Conservation (phyloP, 371 early-diverging fungal species). For the Nematocida sp. region DNA sequence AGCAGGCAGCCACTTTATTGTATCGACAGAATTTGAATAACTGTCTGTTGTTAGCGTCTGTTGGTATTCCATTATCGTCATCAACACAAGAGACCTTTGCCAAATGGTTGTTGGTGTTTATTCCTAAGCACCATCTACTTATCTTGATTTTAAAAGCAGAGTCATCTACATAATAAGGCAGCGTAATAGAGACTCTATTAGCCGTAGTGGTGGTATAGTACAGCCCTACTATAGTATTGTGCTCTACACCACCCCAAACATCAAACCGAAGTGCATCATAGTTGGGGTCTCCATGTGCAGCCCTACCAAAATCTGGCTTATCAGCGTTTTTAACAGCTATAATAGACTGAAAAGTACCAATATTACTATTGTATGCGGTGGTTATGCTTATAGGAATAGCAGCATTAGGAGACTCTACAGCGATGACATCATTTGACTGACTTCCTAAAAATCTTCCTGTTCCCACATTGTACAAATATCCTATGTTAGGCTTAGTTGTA, state of each 20-base stretch:
- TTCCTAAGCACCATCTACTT: slow-evolving; percentile 3
- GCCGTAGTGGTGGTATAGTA: slow-evolving; percentile 13
- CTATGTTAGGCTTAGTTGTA: slow-evolving; percentile 9
- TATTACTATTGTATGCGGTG: neutral
- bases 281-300: neutral
- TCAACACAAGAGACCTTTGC: slow-evolving; percentile 6
- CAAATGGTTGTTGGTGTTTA: neutral
- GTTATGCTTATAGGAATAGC: slow-evolving; percentile 1
- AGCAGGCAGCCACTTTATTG: no score
- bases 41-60: slow-evolving; percentile 15
- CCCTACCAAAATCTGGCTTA: neutral
- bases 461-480: slow-evolving; percentile 21
- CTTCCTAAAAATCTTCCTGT: slow-evolving; percentile 16
- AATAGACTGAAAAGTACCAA: slow-evolving; percentile 5
- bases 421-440: neutral
- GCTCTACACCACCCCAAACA: neutral
- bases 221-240: slow-evolving; percentile 11
- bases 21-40: slow-evolving; percentile 32
- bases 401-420: neutral
- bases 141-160: slow-evolving; percentile 30
- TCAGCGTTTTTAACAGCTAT: neutral
- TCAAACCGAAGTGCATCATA: slow-evolving; percentile 9
- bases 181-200: slow-evolving; percentile 29
- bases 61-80: slow-evolving; percentile 16
- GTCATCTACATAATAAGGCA: slow-evolving; percentile 22